phyloP scores from a whole-genome alignment of 2,329 filamentous ascomycete species.

The Salinomyces thailandicus region DNA sequence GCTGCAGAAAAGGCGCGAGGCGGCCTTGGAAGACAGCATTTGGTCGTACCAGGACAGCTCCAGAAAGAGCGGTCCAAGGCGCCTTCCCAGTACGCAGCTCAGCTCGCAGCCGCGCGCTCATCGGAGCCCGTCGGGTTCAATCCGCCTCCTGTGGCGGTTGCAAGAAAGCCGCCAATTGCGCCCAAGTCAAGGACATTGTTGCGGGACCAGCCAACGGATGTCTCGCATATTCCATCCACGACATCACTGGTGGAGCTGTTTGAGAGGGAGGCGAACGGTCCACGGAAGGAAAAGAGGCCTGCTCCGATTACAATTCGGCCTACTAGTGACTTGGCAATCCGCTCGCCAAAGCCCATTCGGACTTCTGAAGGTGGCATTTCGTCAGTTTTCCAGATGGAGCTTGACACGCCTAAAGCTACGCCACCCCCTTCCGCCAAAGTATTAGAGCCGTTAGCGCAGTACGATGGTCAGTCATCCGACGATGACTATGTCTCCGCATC shows the following conservation, averaged over 20 bases:
- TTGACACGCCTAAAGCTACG: constrained; percentile 11
- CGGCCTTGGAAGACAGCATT: too few species aligned
- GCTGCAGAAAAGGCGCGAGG: too few species aligned
- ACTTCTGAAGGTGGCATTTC: constrained; percentile 18
- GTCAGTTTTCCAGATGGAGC: constrained; percentile 22
- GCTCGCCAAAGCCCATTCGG: constrained; percentile 32
- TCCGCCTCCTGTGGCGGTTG: constrained; percentile 6
- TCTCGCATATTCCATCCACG: constrained; percentile 39
- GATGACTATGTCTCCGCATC: constrained; percentile 15
- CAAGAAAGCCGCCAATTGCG: constrained; percentile 16
- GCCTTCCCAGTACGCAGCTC: constrained; percentile 21
- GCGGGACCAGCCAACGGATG: constrained; percentile 13
- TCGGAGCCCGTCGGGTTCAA: constrained; percentile 3
- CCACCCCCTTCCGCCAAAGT: constrained; percentile 1
- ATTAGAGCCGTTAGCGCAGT: neutral
- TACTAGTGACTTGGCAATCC: constrained; percentile 25
- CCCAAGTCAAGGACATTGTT: constrained; percentile 20
- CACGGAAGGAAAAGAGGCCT: constrained; percentile 7
- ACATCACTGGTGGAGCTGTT: constrained; percentile 59
- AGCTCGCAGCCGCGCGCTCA: constrained; percentile 17
- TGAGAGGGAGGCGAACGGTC: constrained; percentile 39
- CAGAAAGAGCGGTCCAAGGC: constrained; percentile 9
- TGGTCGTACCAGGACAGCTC: neutral
- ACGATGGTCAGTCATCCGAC: constrained; percentile 6
- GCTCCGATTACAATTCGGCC: constrained; percentile 15